Evolutionary conservation across 371 early-diverging fungal species (phyloP).

Genomic region (Circinella umbellata): DNA sequence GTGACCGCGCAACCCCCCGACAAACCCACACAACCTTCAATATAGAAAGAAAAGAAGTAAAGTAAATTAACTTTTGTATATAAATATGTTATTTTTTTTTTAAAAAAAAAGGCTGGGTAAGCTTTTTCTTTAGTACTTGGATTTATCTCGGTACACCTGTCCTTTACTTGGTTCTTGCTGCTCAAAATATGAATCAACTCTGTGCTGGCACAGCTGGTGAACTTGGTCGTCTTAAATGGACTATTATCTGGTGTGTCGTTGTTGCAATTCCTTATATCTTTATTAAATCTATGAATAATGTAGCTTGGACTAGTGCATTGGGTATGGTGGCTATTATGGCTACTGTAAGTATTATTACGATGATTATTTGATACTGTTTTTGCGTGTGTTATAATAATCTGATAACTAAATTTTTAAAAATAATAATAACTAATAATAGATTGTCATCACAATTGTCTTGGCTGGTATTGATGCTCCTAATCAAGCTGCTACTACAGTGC

Average conservation of each 20-base stretch:
- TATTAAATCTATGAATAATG: constrained; percentile 65
- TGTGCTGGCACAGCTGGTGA: constrained; percentile 43
- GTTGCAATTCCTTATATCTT: constrained; percentile 58
- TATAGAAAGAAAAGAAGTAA: no score
- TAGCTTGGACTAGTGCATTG: constrained; percentile 67
- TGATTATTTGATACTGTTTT: no score
- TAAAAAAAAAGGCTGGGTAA: constrained; percentile 23
- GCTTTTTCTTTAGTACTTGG: constrained; percentile 64
- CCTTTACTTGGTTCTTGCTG: constrained; percentile 62
- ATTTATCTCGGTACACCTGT: constrained; percentile 57
- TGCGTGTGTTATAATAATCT: no score
- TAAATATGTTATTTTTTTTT: no score
- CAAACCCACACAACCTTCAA: no score
- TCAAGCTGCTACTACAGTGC: constrained; percentile 20
- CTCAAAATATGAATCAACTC: constrained; percentile 57
- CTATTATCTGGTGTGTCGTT: constrained; percentile 65
- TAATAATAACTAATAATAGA: background rate
- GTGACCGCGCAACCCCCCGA: no score
- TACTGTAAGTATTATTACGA: constrained; percentile 26
- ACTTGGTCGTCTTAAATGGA: constrained; percentile 56
- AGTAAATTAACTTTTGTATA: no score
- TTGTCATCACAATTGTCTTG: constrained; percentile 45
- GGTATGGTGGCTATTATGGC: constrained; percentile 58
- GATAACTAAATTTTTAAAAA: no score
- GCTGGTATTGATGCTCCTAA: constrained; percentile 31